Evolutionary conservation across 768 basidiomycete genomes (phyloP), one percentile per base, ranked within the genome.

Genomic region (Trametes meyenii): DNA sequence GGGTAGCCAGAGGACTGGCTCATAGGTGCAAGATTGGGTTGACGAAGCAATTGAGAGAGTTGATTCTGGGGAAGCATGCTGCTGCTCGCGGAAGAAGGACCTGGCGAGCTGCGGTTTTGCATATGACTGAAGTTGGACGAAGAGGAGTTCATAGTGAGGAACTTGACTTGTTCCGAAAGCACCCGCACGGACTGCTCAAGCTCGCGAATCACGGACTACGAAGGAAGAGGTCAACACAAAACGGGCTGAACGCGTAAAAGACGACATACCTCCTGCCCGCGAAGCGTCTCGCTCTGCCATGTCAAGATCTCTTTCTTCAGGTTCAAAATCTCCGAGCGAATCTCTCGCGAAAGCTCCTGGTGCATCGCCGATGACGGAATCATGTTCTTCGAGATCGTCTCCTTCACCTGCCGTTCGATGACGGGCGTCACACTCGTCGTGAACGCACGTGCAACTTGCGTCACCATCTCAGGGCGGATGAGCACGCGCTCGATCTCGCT

Each of bases 121-220:
- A 66, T 50, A 42, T 64, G 56, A 46, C 60, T 55, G 57, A 64
- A 58, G 40, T 24, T 55, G n/a, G 63, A 43, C 39, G 72, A 63
- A 5, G 76, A 67, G 39, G 60, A 19, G 78, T 50, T 90, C 74
- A 88, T 76, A 66, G 79, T 85, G 62, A 92, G 74, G 76, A 86
- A 90, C 71, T 92, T 93, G 69, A 94, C 85, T 71, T 94, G 92
- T 51, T 94, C 92, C 33, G 88, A 82, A 57, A 94, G 77, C 23
- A 83, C 68, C 55, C 90, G 81, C 56, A 94, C 87, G 6, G 85
- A 85, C 66, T 87, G 88, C 73, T 94, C 92, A 58, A 94, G 81
- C 43, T 94, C 91, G 62, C 90, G 83, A 58, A 94, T 89, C 24
- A 88, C 77, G 29, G 84, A 78, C 92, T 93, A 60, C 66, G 44